Evolutionary conservation across 768 basidiomycete genomes (phyloP).

Genomic region (Goffeauzyma gilvescens): DNA sequence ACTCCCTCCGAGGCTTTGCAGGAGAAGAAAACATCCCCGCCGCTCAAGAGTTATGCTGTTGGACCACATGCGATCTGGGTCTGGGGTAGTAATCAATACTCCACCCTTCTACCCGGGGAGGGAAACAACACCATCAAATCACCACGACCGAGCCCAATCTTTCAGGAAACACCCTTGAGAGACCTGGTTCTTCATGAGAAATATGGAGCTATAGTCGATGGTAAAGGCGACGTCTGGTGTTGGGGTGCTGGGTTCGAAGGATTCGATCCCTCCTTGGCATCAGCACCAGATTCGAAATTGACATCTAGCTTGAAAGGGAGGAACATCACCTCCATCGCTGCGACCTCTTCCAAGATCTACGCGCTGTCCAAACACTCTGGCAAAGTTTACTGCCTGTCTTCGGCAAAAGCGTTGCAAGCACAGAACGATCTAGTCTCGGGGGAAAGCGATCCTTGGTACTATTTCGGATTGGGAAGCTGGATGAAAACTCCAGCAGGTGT

Average conservation of each 20-base stretch:
- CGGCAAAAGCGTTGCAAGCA: conserved; percentile 39
- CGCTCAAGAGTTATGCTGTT: too few species aligned
- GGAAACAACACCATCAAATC: conserved; percentile 12
- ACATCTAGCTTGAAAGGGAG: too few species aligned
- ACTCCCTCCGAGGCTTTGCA: too few species aligned
- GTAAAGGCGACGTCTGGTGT: conserved; percentile 29
- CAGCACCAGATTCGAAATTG: neutral
- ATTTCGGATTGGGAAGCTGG: conserved; percentile 37
- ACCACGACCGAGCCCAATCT: conserved; percentile 15
- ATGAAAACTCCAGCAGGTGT: conserved; percentile 40
- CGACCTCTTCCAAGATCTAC: conserved; percentile 39
- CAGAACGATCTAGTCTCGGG: conserved; percentile 32
- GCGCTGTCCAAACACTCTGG: conserved; percentile 57
- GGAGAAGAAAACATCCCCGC: too few species aligned
- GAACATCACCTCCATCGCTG: conserved; percentile 46
- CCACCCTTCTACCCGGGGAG: neutral
- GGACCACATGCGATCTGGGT: conserved; percentile 20
- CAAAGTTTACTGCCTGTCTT: conserved; percentile 49
- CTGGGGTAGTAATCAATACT: conserved; percentile 27
- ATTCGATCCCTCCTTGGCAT: neutral
- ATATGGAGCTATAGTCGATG: conserved; percentile 30
- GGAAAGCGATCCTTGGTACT: conserved; percentile 43
- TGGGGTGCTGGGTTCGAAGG: too few species aligned
- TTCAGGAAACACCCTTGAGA: conserved; percentile 23
- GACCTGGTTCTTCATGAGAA: conserved; percentile 28